Base-by-base conservation (phyloP, 139 green algal genomes). In the Desmodesmus armatus region DNA sequence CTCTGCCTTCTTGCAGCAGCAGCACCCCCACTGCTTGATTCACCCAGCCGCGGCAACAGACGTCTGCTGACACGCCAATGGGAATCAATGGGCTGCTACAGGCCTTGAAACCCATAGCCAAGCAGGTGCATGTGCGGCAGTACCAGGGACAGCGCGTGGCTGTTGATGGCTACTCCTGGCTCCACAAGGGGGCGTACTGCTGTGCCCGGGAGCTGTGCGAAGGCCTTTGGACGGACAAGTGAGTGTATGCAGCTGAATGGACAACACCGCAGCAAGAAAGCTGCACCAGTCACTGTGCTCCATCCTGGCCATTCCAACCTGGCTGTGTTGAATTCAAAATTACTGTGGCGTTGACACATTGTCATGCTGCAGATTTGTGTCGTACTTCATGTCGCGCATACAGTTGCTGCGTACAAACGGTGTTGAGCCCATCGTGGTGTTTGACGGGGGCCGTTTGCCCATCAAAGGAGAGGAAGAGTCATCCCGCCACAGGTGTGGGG, bases 91-190 rank as follows among this genome's bases (percentile, higher is more conserved):
- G 95, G 0, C 84, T 99, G 25, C 87, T 98, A 37, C 95, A 94
- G 13, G 77, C 94, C 41, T 87, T 99, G 17, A 96, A 96, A 41
- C 90, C 79, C 75, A 95, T 97, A 35, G 91, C 89, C 5, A 74
- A 83, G 11, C 49, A 72, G 0, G 80, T 80, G 15, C 95, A 98
- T 73, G 86, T 99, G 11, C 91, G 84, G 66, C 78, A 93, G 13
- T 98, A 97, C 80, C 39, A 31, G 0, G 96, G 97, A 1, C 82
- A 96, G 40, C 90, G 84, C n/a, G 95, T 95, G 0, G 97, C 97
- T 9, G 89, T 99, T 6, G 97, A 99, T 82, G 96, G 93, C 2
- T 99, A 98, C 88, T 93, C 88, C 44, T 98, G 98, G 95, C 89
- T 99, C 37, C 96, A 99, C 87, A 95, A 94, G 70, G 97, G 93